These are phyloP conservation scores for Phialophora expanda DNA, from an alignment of 2,329 filamentous ascomycete species.

Conservation along the genomic window DNA sequence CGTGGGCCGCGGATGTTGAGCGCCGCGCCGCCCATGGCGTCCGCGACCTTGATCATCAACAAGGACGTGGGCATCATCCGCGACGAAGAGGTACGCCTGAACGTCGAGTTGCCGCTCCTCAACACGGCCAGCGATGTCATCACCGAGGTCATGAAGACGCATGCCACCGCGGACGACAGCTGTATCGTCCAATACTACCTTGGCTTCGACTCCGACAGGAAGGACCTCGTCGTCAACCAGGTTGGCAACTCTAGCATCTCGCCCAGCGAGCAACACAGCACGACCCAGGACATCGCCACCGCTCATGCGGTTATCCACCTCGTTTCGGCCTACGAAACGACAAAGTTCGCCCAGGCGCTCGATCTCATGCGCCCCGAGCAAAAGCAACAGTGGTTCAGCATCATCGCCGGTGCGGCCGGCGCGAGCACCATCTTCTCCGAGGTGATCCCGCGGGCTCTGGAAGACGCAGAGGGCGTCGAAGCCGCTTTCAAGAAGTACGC, in stretches of 20 bases:
- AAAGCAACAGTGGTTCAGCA: conserved; percentile 37
- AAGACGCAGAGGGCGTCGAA: conserved; percentile 30
- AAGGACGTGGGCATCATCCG: conserved; percentile 56
- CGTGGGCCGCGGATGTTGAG: conserved; percentile 62
- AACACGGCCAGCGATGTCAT: conserved; percentile 35
- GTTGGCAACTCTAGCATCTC: conserved; percentile 26
- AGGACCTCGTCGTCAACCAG: conserved; percentile 32
- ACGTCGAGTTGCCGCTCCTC: conserved; percentile 36
- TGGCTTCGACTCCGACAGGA: conserved; percentile 32
- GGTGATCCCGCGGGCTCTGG: conserved; percentile 36
- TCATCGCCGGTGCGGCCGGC: conserved; percentile 39
- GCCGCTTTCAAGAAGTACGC: conserved; percentile 38
- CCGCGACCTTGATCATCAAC: conserved; percentile 64
- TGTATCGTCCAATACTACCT: conserved; percentile 39
- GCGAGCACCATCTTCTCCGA: conserved; percentile 38
- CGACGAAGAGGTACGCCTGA: conserved; percentile 36
- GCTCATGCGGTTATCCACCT: conserved; percentile 37
- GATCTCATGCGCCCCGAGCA: conserved; percentile 36
- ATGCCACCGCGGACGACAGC: conserved; percentile 37
- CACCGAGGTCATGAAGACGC: conserved; percentile 36
- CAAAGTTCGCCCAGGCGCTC: conserved; percentile 37
- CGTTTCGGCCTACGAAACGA: conserved; percentile 36
- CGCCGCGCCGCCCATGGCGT: conserved; percentile 61
- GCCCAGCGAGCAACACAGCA: conserved; percentile 14
- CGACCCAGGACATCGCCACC: conserved; percentile 30